Conservation (phyloP, 2,329 filamentous ascomycete genomes). For the Fusarium chaquense region DNA sequence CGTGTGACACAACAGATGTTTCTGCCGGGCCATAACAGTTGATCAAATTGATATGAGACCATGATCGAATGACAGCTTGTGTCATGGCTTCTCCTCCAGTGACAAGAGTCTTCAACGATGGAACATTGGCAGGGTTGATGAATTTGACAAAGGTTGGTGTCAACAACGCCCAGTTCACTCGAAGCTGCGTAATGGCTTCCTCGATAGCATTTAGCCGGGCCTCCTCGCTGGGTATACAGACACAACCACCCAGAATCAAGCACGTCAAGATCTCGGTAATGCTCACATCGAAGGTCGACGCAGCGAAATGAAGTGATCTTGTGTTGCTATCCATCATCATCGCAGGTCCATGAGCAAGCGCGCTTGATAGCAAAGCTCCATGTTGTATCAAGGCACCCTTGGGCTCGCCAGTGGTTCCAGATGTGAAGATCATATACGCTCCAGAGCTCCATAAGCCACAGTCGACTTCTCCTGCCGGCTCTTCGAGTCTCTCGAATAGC, state of each 20-base stretch:
- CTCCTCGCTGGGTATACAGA: slow-evolving; percentile 55
- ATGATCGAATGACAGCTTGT: slow-evolving; percentile 35
- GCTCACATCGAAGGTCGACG: slow-evolving; percentile 50
- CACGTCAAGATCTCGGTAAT: slow-evolving; percentile 43
- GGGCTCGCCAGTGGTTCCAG: slow-evolving; percentile 34
- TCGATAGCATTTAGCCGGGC: slow-evolving; percentile 54
- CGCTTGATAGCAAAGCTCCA: slow-evolving; percentile 36
- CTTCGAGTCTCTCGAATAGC: slow-evolving; percentile 17
- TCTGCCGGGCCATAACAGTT: slow-evolving; percentile 45
- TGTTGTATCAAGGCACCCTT: slow-evolving; percentile 44
- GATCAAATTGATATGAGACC: slow-evolving; percentile 43
- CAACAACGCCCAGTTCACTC: slow-evolving; percentile 39
- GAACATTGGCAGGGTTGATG: slow-evolving; percentile 35
- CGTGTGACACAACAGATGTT: slow-evolving; percentile 38
- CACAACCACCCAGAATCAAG: slow-evolving; percentile 47
- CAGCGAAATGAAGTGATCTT: slow-evolving; percentile 51
- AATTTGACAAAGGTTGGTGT: slow-evolving; percentile 41
- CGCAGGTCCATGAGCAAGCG: slow-evolving; percentile 33
- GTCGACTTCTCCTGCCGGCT: not conserved
- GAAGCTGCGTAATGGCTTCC: slow-evolving; percentile 28
- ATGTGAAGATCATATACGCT: slow-evolving; percentile 44
- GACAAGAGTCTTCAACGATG: slow-evolving; percentile 37
- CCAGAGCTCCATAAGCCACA: slow-evolving; percentile 25
- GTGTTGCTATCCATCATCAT: slow-evolving; percentile 45
- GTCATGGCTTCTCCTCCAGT: slow-evolving; percentile 46